Evolutionary conservation across 495 filamentous ascomycete genomes (phyloP), one percentile per base, ranked within the genome.

Genomic region (Letharia lupina): DNA sequence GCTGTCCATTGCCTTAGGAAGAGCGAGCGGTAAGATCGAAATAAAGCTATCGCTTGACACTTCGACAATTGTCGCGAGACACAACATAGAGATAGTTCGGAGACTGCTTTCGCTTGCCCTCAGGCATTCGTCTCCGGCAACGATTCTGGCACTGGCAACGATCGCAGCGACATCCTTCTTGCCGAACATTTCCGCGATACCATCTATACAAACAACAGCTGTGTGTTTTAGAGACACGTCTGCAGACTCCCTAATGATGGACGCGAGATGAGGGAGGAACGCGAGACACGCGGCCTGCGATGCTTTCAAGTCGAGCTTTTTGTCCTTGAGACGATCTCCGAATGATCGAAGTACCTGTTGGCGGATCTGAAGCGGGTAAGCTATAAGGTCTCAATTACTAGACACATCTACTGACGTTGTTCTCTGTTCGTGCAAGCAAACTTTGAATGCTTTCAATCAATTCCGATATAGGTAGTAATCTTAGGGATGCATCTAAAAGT

Each of bases 101-200:
- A 97, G 83, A 52, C 83, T 83, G 65, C 82, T 79, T 71, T 95
- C 90, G 7, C 81, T 74, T 72, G 87, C 86, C 50, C 87, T 88
- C 37, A 98, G 81, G 67, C 89, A 93, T 65, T 89, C 79, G 42
- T 82, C 75, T 56, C 90, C 85, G n/a, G 89, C 85, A 71, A 98
- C 87, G 10, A 88, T 86, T 60, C 84, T 78, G 15, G 91, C 90
- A 35, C 91, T 86, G 40, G 73, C 63, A 35, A 81, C 75, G 35
- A 89, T 80, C 61, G 86, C 87, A 65, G 85, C 84, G 2, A 85
- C 79, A 70, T 93, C 89, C 71, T 89, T 91, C 76, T 93, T 93
- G 63, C 94, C 94, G 73, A 95, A 96, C 73, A 90, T 90, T 76
- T 95, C 91, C 12, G 89, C 84, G 62, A 98, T 93, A 70, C 87